A percentile compares a stretch with the other conserved stretches of the same genome.
These are phyloP conservation scores for Leishmania arabica DNA, from an alignment of 208 protist species.

Conservation along the genomic window DNA sequence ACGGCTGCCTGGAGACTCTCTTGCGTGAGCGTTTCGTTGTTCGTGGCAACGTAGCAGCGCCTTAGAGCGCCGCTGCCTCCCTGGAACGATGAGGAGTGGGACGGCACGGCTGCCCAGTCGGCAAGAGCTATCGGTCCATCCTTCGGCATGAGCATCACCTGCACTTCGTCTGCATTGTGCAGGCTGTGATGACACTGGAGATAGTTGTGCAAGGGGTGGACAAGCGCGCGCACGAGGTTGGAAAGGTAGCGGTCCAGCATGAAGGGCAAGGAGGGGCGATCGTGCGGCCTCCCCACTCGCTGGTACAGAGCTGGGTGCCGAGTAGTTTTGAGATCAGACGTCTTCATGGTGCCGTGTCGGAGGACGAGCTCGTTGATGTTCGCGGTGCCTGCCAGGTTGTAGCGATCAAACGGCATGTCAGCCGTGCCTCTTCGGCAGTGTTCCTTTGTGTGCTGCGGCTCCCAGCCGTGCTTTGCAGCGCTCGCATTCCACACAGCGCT, in stretches of 20 bases:
- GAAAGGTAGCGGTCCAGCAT: conserved; percentile 41
- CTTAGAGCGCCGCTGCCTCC: conserved; percentile 4
- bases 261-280: conserved; percentile 9
- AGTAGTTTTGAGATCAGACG: conserved; percentile 9
- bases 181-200: conserved; percentile 43
- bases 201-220: conserved; percentile 58
- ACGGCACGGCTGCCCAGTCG: conserved; percentile 6
- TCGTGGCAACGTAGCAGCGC: conserved; percentile 52
- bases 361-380: conserved; percentile 42
- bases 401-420: conserved; percentile 18
- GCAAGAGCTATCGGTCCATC: conserved; percentile 32
- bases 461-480: conserved; percentile 12
- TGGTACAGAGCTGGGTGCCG: conserved; percentile 4
- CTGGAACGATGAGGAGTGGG: background rate
- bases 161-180: conserved; percentile 62
- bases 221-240: conserved; percentile 42
- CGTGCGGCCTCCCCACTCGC: background rate
- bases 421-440: background rate
- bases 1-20: conserved; percentile 26
- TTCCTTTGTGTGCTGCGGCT: conserved; percentile 4
- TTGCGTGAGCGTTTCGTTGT: conserved; percentile 45
- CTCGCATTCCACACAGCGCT: conserved; percentile 2
- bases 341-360: conserved; percentile 23
- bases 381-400: conserved; percentile 27
- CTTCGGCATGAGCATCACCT: conserved; percentile 53